phyloP scores from a whole-genome alignment of 768 basidiomycete genomes.

The Fistulinella prunicolor region DNA sequence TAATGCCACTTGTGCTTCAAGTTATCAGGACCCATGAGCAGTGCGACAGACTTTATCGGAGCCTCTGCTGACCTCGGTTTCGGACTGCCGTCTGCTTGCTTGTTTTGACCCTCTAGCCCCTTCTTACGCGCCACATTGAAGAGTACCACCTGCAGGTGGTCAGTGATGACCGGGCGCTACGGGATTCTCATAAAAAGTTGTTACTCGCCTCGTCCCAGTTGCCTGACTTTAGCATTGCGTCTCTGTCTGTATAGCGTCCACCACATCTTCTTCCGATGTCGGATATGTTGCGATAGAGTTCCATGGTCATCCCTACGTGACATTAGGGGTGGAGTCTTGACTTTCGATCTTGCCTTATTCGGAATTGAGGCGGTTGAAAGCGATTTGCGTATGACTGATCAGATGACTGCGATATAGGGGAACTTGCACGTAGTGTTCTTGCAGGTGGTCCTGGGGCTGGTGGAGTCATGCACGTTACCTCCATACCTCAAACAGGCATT shows the following conservation, averaged over 20 bases:
- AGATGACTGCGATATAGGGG: too few species aligned
- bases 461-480: slow-evolving; percentile 63
- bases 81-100: slow-evolving; percentile 66
- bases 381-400: slow-evolving; percentile 41
- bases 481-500: slow-evolving; percentile 88
- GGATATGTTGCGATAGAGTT: slow-evolving; percentile 70
- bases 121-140: slow-evolving; percentile 84
- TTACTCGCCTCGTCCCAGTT: slow-evolving; percentile 81
- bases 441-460: slow-evolving; percentile 29
- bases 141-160: slow-evolving; percentile 61
- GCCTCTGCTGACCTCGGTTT: slow-evolving; percentile 44
- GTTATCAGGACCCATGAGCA: too few species aligned
- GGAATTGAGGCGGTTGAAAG: slow-evolving; percentile 37
- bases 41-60: slow-evolving; percentile 51
- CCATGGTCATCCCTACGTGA: slow-evolving; percentile 42
- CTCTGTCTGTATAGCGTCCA: slow-evolving; percentile 80
- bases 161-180: slow-evolving; percentile 9
- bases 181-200: background rate
- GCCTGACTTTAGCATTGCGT: slow-evolving; percentile 63
- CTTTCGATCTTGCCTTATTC: slow-evolving; percentile 39
- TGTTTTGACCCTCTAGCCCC: slow-evolving; percentile 69
- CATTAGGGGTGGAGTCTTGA: slow-evolving; percentile 32
- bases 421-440: too few species aligned
- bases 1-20: too few species aligned
- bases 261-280: slow-evolving; percentile 50